Evolutionary conservation across 257 asterid species (phyloP).

Genomic region (Lantana camara): DNA sequence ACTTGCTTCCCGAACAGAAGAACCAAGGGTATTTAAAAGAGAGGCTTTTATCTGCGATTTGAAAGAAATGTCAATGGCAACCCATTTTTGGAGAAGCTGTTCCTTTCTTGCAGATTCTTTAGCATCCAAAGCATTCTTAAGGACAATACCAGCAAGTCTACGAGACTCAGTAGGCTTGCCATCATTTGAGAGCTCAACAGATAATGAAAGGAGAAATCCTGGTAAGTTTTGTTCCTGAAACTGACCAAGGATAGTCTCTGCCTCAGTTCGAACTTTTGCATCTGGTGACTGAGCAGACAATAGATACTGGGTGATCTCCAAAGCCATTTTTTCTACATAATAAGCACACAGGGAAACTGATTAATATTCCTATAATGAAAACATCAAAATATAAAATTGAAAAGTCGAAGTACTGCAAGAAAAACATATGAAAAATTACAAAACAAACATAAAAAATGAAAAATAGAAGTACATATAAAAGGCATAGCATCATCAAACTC

Average conservation of each 20-base stretch:
- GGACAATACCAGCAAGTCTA: conserved; percentile 81
- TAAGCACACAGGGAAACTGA: too few species aligned
- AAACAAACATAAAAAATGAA: background rate
- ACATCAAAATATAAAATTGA: too few species aligned
- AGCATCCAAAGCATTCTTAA: conserved; percentile 84
- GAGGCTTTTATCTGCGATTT: conserved; percentile 70
- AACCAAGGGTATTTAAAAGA: conserved; percentile 67
- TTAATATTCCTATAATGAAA: too few species aligned
- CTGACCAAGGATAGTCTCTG: conserved; percentile 64
- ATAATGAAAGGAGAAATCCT: conserved; percentile 64
- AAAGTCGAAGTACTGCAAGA: too few species aligned
- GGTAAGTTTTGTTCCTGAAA: conserved; percentile 79
- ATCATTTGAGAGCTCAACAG: conserved; percentile 70
- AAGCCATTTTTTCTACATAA: conserved; percentile 79
- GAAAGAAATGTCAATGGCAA: conserved; percentile 49
- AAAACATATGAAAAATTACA: background rate
- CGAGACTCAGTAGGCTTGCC: conserved; percentile 76
- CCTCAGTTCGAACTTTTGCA: conserved; percentile 75
- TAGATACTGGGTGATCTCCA: conserved; percentile 79
- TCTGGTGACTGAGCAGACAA: conserved; percentile 89
- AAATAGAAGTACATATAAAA: background rate
- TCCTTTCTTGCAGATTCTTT: conserved; percentile 68
- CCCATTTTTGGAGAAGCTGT: conserved; percentile 69
- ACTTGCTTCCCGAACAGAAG: conserved; percentile 67
- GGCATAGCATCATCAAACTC: background rate